phyloP scores from a whole-genome alignment of 371 early-diverging fungal species.

The Rhizopus sp. region DNA sequence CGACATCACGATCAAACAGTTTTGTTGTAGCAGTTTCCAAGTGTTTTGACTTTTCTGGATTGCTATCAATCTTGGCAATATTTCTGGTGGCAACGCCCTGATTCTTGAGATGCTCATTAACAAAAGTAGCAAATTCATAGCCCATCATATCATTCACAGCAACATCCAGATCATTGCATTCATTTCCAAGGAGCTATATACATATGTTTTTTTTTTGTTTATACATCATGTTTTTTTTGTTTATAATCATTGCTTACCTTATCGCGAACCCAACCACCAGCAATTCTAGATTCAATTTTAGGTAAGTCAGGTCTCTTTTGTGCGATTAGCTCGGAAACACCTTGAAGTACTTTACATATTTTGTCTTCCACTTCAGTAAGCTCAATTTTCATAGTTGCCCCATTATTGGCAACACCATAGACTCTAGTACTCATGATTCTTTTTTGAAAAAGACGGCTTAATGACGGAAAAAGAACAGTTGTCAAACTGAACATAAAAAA shows the following conservation, averaged over 20 bases:
- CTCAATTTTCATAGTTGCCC: constrained; percentile 38
- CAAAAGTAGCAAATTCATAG: constrained; percentile 84
- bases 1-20: constrained; percentile 81
- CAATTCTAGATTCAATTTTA: constrained; percentile 81
- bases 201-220: background rate
- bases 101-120: constrained; percentile 67
- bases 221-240: background rate
- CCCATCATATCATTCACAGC: constrained; percentile 97
- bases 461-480: too few species aligned
- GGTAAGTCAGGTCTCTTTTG: constrained; percentile 51
- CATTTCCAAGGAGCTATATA: constrained; percentile 88
- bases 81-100: constrained; percentile 52
- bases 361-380: constrained; percentile 59
- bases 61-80: constrained; percentile 86
- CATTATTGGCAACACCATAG: constrained; percentile 45
- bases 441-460: too few species aligned
- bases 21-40: constrained; percentile 96
- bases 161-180: constrained; percentile 95
- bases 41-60: constrained; percentile 98
- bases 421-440: constrained; percentile 6
- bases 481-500: too few species aligned
- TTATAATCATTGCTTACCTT: constrained; percentile 60
- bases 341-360: constrained; percentile 64
- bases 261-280: constrained; percentile 99
- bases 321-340: constrained; percentile 60